Evolutionary conservation across 768 basidiomycete species (phyloP).

Genomic region (Lyophyllum atratum): DNA sequence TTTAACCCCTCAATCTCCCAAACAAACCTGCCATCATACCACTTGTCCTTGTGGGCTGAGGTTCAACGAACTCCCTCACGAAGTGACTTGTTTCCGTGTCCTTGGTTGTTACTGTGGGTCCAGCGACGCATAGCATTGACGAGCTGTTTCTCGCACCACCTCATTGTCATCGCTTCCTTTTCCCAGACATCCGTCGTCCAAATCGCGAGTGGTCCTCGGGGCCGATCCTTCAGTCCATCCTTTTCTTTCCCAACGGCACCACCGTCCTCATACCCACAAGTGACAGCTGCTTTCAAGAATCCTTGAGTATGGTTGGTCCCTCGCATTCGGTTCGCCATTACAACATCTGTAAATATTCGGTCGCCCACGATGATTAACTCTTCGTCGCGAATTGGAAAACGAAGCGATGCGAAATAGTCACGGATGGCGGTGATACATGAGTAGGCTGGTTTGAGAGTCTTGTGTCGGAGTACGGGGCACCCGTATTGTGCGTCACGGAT

Average conservation of each 20-base stretch:
- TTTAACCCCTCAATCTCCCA: slow-evolving; percentile 4
- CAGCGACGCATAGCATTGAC: slow-evolving; percentile 48
- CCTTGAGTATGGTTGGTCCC: slow-evolving; percentile 14
- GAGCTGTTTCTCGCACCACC: slow-evolving; percentile 57
- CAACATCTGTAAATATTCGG: slow-evolving; percentile 88
- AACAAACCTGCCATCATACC: slow-evolving; percentile 8
- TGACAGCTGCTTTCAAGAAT: slow-evolving; percentile 13
- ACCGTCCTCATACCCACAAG: slow-evolving; percentile 26
- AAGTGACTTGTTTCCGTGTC: slow-evolving; percentile 28
- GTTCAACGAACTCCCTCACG: slow-evolving; percentile 26
- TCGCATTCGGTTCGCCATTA: slow-evolving; percentile 79
- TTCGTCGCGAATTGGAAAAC: slow-evolving; percentile 54
- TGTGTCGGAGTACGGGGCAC: slow-evolving; percentile 80
- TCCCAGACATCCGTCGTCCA: slow-evolving; percentile 77
- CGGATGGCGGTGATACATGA: slow-evolving; percentile 73
- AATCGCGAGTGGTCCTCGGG: slow-evolving; percentile 58
- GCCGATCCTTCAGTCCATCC: slow-evolving; percentile 12
- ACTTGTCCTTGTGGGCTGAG: neutral
- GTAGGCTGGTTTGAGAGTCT: slow-evolving; percentile 76
- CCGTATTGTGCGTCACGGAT: slow-evolving; percentile 75
- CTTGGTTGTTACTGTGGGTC: slow-evolving; percentile 27
- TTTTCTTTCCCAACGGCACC: slow-evolving; percentile 28
- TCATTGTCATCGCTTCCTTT: slow-evolving; percentile 60
- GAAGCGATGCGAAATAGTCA: slow-evolving; percentile 70
- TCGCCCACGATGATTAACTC: slow-evolving; percentile 88